Evolutionary conservation across 257 asterid species (phyloP).

Genomic region (Verbena officinalis): DNA sequence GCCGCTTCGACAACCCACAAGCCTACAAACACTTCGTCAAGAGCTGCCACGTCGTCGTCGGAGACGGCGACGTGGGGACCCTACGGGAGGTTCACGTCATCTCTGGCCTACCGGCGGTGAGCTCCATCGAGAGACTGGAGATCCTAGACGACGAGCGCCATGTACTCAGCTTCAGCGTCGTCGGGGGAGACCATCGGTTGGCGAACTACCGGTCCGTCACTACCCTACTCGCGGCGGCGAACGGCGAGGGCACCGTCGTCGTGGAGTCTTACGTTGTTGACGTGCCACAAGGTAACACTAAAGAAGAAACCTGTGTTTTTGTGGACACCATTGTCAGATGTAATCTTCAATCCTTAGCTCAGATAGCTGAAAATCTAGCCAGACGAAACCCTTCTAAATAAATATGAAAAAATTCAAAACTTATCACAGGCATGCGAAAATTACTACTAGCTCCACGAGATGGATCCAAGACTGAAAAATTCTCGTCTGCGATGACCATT

Average conservation of each 20-base stretch:
- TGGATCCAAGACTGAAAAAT: background rate
- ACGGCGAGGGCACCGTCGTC: slow-evolving; percentile 56
- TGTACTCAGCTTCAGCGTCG: slow-evolving; percentile 83
- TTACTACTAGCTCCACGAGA: too few species aligned
- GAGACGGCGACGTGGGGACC: slow-evolving; percentile 71
- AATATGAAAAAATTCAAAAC: background rate
- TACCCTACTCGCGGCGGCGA: slow-evolving; percentile 52
- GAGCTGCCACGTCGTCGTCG: slow-evolving; percentile 72
- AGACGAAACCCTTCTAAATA: slow-evolving; percentile 23
- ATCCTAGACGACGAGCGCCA: slow-evolving; percentile 82
- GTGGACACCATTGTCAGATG: slow-evolving; percentile 86
- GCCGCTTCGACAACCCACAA: slow-evolving; percentile 85
- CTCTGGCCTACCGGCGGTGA: slow-evolving; percentile 81
- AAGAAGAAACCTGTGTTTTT: slow-evolving; percentile 77
- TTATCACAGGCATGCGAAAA: background rate
- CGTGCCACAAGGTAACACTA: slow-evolving; percentile 76
- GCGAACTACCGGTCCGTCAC: slow-evolving; percentile 79
- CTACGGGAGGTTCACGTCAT: slow-evolving; percentile 72
- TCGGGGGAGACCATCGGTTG: slow-evolving; percentile 86
- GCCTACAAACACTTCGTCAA: slow-evolving; percentile 83
- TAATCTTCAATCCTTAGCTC: slow-evolving; percentile 74
- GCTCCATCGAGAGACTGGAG: slow-evolving; percentile 77
- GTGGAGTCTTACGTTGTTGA: slow-evolving; percentile 86
- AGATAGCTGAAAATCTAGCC: slow-evolving; percentile 52
- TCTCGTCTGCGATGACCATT: slow-evolving; percentile 8